Percentiles rank a stretch among this genome's conserved stretches.
Conservation (phyloP, 1,284 basidiomycete genomes). For the Boletus calvinii region DNA sequence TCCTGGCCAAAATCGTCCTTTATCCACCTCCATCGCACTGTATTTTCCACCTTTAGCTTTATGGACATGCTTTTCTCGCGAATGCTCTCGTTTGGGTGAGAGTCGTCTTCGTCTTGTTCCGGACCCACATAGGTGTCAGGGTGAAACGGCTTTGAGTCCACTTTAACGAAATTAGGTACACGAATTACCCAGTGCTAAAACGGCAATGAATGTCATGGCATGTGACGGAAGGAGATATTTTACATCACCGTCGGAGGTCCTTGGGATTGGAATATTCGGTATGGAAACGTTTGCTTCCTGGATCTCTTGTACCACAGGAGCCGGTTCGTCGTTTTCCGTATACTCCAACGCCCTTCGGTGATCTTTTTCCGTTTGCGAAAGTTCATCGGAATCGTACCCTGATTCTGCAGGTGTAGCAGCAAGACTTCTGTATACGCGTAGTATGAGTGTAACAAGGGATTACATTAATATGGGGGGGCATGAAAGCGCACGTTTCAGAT, state of each 20-base stretch:
- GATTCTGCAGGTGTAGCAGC: conserved; percentile 46
- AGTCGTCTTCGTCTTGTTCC: conserved; percentile 72
- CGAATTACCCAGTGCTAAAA: conserved; percentile 77
- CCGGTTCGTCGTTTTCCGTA: conserved; percentile 70
- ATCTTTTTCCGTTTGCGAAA: conserved; percentile 69
- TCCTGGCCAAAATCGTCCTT: conserved; percentile 68
- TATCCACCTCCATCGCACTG: conserved; percentile 87
- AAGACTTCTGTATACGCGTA: conserved; percentile 21
- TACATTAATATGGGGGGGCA: neutral
- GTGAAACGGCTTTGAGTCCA: conserved; percentile 82
- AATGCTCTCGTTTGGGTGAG: conserved; percentile 49
- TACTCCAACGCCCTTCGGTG: conserved; percentile 75
- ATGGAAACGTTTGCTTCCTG: conserved; percentile 73
- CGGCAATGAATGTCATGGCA: conserved; percentile 5
- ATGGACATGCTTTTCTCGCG: conserved; percentile 76
- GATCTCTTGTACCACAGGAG: conserved; percentile 52
- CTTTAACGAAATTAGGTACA: conserved; percentile 80
- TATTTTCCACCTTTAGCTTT: conserved; percentile 87
- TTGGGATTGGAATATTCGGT: conserved; percentile 75
- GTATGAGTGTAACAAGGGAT: conserved; percentile 15
- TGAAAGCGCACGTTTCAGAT: conserved; percentile 30
- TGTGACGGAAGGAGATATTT: conserved; percentile 9
- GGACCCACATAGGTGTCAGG: conserved; percentile 78
- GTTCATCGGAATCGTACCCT: conserved; percentile 58
- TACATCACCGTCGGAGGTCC: conserved; percentile 70